Conservation (phyloP, 805 yeast genomes). For the Starmerella asiatica region DNA sequence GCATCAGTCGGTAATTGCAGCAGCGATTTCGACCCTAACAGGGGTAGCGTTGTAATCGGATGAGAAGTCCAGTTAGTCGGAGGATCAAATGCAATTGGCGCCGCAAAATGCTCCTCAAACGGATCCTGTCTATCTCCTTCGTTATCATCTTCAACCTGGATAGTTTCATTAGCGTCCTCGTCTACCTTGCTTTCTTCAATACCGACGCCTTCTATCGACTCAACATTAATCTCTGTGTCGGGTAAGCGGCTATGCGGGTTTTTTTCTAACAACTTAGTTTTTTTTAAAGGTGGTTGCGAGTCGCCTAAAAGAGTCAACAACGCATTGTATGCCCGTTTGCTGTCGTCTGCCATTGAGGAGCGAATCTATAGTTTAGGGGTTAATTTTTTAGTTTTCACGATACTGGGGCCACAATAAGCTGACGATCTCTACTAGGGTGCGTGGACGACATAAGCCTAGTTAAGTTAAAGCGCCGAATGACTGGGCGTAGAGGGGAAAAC, state of each 20-base stretch:
- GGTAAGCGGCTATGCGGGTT: conserved; percentile 2
- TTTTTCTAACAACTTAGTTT: conserved; percentile 3
- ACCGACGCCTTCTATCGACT: conserved; percentile 20
- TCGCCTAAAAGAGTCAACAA: conserved; percentile 43
- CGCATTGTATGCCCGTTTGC: conserved; percentile 45
- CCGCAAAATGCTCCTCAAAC: conserved; percentile 62
- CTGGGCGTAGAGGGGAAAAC: no score
- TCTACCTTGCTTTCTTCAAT: conserved; percentile 11
- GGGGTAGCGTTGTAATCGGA: conserved; percentile 14
- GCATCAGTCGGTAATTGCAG: conserved; percentile 9
- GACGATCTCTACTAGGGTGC: no score
- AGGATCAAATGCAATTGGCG: conserved; percentile 27
- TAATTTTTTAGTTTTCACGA: no score
- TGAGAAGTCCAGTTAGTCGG: conserved; percentile 22
- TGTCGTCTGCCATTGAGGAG: conserved; percentile 6
- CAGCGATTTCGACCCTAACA: conserved; percentile 20
- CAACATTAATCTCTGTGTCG: conserved; percentile 16
- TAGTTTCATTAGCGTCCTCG: conserved; percentile 23
- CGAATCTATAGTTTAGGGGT: no score
- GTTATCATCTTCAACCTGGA: conserved; percentile 29
- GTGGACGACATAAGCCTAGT: no score
- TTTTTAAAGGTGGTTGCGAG: conserved; percentile 28
- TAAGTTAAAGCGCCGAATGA: no score
- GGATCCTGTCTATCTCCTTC: conserved; percentile 45
- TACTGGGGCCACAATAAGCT: no score